These are phyloP conservation scores for Rhododendron mucronatum DNA, from an alignment of 148 eudicot species.

Conservation along the genomic window DNA sequence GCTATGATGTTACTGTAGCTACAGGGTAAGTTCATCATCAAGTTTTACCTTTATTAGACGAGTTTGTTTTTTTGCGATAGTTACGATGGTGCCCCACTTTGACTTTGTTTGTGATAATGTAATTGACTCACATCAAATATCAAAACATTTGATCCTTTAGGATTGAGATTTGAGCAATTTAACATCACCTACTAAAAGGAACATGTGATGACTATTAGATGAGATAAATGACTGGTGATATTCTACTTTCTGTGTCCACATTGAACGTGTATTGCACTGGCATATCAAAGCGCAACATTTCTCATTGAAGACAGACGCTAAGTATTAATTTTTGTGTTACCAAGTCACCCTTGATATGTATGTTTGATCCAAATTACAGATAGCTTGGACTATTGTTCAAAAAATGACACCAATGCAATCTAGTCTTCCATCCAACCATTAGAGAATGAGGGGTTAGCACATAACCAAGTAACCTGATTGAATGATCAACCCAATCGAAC, in stretches of 20 bases:
- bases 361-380: not conserved
- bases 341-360: not conserved
- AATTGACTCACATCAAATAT: not conserved
- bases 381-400: not conserved
- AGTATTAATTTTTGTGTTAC: not conserved
- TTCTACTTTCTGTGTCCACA: not conserved
- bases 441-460: not conserved
- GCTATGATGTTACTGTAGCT: conserved; percentile 40
- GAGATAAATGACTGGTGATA: not conserved
- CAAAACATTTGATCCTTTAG: not conserved
- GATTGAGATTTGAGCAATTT: not conserved
- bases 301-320: not conserved
- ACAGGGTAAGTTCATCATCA: conserved; percentile 47
- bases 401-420: not conserved
- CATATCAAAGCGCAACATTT: not conserved
- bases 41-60: not conserved
- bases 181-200: not conserved
- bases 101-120: not conserved
- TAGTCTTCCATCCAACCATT: not conserved
- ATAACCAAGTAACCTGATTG: not conserved
- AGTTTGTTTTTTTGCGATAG: not conserved
- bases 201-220: not conserved
- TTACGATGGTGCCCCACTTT: not conserved
- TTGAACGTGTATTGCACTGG: not conserved
- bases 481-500: not conserved